A percentile compares a stretch with the other conserved stretches of the same genome.
phyloP scores from a whole-genome alignment of 2,329 filamentous ascomycete genomes.

The Fusarium sp. region DNA sequence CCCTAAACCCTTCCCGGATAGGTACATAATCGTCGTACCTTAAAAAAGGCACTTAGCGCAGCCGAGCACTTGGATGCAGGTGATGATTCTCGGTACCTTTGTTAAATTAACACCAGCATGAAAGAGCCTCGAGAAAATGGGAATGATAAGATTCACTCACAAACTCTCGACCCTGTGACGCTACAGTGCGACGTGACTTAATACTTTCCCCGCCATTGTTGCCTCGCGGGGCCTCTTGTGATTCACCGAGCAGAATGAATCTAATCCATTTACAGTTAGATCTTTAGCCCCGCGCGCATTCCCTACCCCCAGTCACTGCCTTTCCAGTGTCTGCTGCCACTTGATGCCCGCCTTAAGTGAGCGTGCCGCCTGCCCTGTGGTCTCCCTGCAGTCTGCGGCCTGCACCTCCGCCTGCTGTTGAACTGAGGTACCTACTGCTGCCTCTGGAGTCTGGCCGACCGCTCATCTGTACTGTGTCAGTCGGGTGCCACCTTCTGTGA shows the following conservation, averaged over 20 bases:
- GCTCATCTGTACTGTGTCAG: slow-evolving; percentile 47
- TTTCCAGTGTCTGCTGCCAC: slow-evolving; percentile 34
- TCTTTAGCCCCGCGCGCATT: slow-evolving; percentile 45
- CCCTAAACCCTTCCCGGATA: slow-evolving; percentile 13
- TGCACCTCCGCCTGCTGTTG: slow-evolving; percentile 24
- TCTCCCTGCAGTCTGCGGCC: slow-evolving; percentile 32
- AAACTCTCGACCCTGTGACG: slow-evolving; percentile 37
- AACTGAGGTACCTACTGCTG: slow-evolving; percentile 17
- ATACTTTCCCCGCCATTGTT: slow-evolving; percentile 45
- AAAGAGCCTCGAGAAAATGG: not conserved
- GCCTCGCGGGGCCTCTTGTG: slow-evolving; percentile 47
- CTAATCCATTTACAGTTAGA: slow-evolving; percentile 39
- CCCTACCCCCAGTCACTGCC: slow-evolving; percentile 39
- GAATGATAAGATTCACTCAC: slow-evolving; percentile 13
- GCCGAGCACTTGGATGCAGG: slow-evolving; percentile 1
- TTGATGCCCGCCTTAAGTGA: slow-evolving; percentile 31
- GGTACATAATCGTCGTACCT: slow-evolving; percentile 7
- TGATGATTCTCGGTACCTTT: not conserved
- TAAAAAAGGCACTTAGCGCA: slow-evolving; percentile 11
- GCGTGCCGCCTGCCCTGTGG: slow-evolving; percentile 36
- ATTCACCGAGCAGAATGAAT: slow-evolving; percentile 38
- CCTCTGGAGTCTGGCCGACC: slow-evolving; percentile 48
- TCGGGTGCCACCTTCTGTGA: slow-evolving; percentile 42
- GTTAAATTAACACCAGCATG: not conserved
- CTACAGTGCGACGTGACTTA: slow-evolving; percentile 46